Evolutionary conservation across 192 early-diverging fungal species (phyloP), one percentile per base, ranked within the genome.

Genomic region (Gaertneriomyces sp.): DNA sequence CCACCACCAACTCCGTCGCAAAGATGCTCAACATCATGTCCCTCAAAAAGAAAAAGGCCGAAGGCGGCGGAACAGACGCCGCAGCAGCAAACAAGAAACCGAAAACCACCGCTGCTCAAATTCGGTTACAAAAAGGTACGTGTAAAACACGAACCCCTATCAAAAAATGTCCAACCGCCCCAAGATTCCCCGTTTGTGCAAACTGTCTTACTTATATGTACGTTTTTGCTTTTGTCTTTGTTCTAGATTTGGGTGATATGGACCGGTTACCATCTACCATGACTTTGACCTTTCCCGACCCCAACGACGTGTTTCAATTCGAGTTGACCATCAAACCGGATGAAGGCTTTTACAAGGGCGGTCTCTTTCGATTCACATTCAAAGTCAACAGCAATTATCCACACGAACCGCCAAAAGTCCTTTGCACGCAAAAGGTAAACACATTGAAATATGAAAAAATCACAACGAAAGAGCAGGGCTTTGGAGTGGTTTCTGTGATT

Each of bases 81-180:
- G 80, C 54, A 7, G 61, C 54, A 10, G 67, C 64, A 6, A 60
- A 81, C 25, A 88, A 89, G 66, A 90, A 91, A 71, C 82, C 90
- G 3, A 91, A 90, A 72, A 86, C 86, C 5, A 86, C 90, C 39
- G 92, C 94, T 1, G 91, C 89, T 5, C 89, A 91, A 68, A 89
- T 96, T 63, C 87, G 94, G 56, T 77, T 95, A 38, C 96, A 98
- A 76, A 98, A 98, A 87, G 91, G 90, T 90, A 70, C 8, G 43
- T 53, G 16, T 52, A 12, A 4, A 33, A 33, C 25, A 2, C 25
- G 2, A 2, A 0, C 25, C 25, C 25, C 25, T 2, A 33, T 33
- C 25, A 33, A 33, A 33, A 33, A 33, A 2, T 33, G 25, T 33
- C 25, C 25, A 33, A 33, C 25, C 25, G 25, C 25, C 25, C 25